Evolutionary conservation across 2,329 filamentous ascomycete genomes (phyloP).

Genomic region (Penicillium frequentans): DNA sequence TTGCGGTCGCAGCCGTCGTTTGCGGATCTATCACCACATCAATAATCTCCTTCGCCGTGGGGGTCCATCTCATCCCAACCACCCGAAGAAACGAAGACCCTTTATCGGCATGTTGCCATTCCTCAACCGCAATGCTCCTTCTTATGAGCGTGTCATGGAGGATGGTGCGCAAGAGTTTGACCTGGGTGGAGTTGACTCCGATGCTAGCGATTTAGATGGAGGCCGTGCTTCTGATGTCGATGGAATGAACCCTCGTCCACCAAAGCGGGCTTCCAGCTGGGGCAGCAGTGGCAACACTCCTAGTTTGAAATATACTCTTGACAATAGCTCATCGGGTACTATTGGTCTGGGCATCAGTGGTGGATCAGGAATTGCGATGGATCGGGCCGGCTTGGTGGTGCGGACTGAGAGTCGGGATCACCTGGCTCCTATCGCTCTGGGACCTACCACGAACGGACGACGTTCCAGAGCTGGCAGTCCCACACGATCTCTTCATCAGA

Average conservation of each 20-base stretch:
- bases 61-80: conserved; percentile 32
- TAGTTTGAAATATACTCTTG: conserved; percentile 39
- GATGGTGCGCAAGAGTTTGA: conserved; percentile 77
- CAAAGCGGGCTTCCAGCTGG: conserved; percentile 34
- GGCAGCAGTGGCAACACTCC: conserved; percentile 31
- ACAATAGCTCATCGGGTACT: conserved; percentile 42
- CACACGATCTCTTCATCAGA: conserved; percentile 43
- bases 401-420: conserved; percentile 85
- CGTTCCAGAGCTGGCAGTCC: conserved; percentile 48
- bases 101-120: conserved; percentile 57
- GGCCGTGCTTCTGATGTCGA: conserved; percentile 60
- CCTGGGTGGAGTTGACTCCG: conserved; percentile 63
- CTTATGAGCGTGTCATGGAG: conserved; percentile 84
- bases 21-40: conserved; percentile 59
- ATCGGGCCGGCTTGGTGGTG: conserved; percentile 71
- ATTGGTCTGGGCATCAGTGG: conserved; percentile 38
- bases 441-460: conserved; percentile 49
- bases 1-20: conserved; percentile 74
- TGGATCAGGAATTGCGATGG: conserved; percentile 46
- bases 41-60: conserved; percentile 34
- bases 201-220: conserved; percentile 54
- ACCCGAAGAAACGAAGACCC: conserved; percentile 56
- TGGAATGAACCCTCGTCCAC: conserved; percentile 59
- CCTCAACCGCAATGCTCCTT: conserved; percentile 37
- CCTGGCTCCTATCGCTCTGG: conserved; percentile 56